Base-by-base conservation (phyloP, 2,329 filamentous ascomycete species). In the Uncinocarpus reesii region DNA sequence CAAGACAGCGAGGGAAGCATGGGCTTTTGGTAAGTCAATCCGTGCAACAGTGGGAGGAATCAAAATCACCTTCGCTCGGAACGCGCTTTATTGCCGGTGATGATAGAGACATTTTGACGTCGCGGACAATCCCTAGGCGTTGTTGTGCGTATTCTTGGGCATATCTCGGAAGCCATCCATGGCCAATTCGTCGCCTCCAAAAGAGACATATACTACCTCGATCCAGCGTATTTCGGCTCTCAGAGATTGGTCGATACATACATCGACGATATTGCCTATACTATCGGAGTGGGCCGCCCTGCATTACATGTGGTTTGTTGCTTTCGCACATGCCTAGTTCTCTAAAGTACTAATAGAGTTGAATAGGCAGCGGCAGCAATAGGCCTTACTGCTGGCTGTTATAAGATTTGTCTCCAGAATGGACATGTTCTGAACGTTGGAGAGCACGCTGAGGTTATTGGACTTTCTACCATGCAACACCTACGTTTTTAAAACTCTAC, bases 141-240 rank as follows among this genome's bases (percentile, higher is more conserved):
- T 4, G 61, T 77, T 2, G 51, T 78, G n/a, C 71, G 75, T 4
- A 72, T 81, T 7, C 61, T 81, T 7, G 70, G 75, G 35, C 67
- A 78, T 13, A 69, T 81, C 43, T 71, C 77, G 29, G 66, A 73
- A 52, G 72, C 74, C 4, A 62, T 81, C 16, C 56, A 66, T 6
- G 65, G 66, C 2, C 66, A 73, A 36, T 60, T 69, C 15, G 59
- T 72, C 7, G 66, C 79, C 51, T 78, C 77, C 0, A 81, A 81
- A 59, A 81, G 79, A 52, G 79, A 82, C 54, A 75, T 83, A 24
- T 83, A 77, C 56, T 83, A 83, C 57, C 73, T 71, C 42, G 76
- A 81, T 52, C 77, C 79, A 1, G 68, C 69, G 34, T 68, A 79
- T 7, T 83, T 82, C 56, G 68, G 70, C 34, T 75, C 71, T 31